Evolutionary conservation across 2,329 filamentous ascomycete species (phyloP).

Genomic region (Microsporum ferrugineum): DNA sequence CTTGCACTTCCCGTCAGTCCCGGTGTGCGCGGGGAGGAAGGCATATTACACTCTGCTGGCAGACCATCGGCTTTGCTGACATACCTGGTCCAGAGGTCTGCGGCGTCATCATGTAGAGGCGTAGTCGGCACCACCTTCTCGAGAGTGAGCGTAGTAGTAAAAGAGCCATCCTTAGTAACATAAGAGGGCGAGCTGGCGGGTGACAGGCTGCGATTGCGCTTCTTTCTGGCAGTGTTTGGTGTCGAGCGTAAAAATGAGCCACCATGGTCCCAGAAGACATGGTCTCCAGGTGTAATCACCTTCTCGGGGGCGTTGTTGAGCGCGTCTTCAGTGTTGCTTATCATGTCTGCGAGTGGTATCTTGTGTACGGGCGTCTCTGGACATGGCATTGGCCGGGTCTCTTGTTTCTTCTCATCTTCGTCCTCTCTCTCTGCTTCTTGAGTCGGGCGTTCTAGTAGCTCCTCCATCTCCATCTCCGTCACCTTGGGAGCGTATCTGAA

Average conservation of each 20-base stretch:
- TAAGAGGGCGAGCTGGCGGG: constrained; percentile 55
- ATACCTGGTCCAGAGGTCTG: constrained; percentile 69
- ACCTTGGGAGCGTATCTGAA: constrained; percentile 15
- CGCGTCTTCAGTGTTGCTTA: constrained; percentile 49
- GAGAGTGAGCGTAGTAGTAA: constrained; percentile 28
- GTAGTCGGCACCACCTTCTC: constrained; percentile 48
- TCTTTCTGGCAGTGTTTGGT: constrained; percentile 42
- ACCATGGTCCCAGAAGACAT: constrained; percentile 47
- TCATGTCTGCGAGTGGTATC: constrained; percentile 49
- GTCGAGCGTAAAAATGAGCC: constrained; percentile 34
- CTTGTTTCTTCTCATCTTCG: not conserved
- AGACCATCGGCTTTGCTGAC: constrained; percentile 42
- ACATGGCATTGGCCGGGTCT: constrained; percentile 21
- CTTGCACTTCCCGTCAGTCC: constrained; percentile 26
- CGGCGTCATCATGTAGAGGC: constrained; percentile 58
- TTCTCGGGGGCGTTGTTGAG: constrained; percentile 36
- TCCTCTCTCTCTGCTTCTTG: not conserved
- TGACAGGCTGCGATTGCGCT: constrained; percentile 63
- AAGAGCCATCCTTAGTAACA: constrained; percentile 19
- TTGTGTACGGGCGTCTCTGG: constrained; percentile 50
- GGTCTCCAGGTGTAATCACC: constrained; percentile 48
- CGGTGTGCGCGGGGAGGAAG: constrained; percentile 59
- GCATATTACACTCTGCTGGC: constrained; percentile 40
- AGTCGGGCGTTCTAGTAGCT: not conserved
- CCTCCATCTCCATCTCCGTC: not conserved